Evolutionary conservation across 495 filamentous ascomycete species (phyloP), one percentile per base, ranked within the genome.

Genomic region (Penicillium desertorum): DNA sequence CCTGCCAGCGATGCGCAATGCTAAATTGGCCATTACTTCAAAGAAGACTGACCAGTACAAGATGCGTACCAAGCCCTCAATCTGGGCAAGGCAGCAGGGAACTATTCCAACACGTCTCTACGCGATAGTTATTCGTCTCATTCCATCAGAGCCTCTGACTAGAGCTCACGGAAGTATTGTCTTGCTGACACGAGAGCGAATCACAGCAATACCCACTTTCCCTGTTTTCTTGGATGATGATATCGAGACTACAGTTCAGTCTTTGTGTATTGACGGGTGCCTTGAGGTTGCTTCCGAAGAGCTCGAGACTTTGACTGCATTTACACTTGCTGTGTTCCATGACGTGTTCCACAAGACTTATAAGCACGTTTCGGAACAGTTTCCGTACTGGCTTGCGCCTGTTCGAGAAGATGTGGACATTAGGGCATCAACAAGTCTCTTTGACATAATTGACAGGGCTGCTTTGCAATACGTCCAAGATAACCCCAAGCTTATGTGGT

Each of bases 331-430:
- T 9, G 68, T 95, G 4, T 96, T 92, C 64, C 75, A 82, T n/a
- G 90, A 97, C 65, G 72, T 97, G 1, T 98, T 96, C 70, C 91
- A 89, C 60, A 98, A 98, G 69, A 77, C 74, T 5, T 98, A 90
- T 64, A 86, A 88, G 37, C 62, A 78, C 0, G 77, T 86, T 29
- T 49, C 75, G 0, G 74, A 80, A 9, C 82, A 85, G 16, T 86
- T 95, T 65, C 85, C 91, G 0, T 98, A 96, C 70, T 97, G 92
- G 81, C 69, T 98, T 41, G 88, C 83, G 5, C 94, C 94, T 5
- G 69, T 44, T 4, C 58, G 23, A 5, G 41, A 23, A 17, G 25
- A 45, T 19, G 6, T 53, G 2, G 27, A 50, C 3, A 17, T 14
- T 11, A 6, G 16, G 44, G 32, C 5, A 12, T 20, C 47, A 36